phyloP scores from a whole-genome alignment of 768 basidiomycete species.

The Strobilomyces echinocephalus region DNA sequence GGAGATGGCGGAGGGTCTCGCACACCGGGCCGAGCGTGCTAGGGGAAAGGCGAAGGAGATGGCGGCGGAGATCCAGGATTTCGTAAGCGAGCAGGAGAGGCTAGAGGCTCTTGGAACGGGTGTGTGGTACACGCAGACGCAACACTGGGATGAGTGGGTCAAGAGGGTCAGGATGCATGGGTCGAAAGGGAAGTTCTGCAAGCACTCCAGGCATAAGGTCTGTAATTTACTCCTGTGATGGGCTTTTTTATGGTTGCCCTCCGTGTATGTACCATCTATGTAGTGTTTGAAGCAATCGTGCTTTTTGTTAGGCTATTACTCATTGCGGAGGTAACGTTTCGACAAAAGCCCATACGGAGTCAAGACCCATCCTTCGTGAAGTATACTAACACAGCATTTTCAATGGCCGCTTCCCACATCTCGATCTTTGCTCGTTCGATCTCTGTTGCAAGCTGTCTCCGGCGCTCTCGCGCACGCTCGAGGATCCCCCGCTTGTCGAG shows the following conservation, averaged over 20 bases:
- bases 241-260: neutral
- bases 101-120: conserved; percentile 12
- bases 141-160: conserved; percentile 20
- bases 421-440: conserved; percentile 58
- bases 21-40: conserved; percentile 40
- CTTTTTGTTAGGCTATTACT: neutral
- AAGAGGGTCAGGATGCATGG: conserved; percentile 2
- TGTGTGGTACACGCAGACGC: conserved; percentile 17
- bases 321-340: neutral
- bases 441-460: conserved; percentile 47
- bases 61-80: conserved; percentile 31
- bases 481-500: conserved; percentile 43
- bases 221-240: conserved; percentile 11
- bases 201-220: conserved; percentile 11
- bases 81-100: conserved; percentile 20
- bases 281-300: conserved; percentile 6
- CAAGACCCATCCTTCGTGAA: conserved; percentile 33
- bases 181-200: conserved; percentile 11
- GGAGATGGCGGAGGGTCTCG: conserved; percentile 34
- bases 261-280: conserved; percentile 21
- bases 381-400: conserved; percentile 58
- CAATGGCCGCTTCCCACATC: conserved; percentile 70
- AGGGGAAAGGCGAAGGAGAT: conserved; percentile 43
- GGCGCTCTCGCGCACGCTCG: conserved; percentile 49
- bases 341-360: neutral